phyloP scores from a whole-genome alignment of 2,329 filamentous ascomycete genomes.

The Colletotrichum cereale region DNA sequence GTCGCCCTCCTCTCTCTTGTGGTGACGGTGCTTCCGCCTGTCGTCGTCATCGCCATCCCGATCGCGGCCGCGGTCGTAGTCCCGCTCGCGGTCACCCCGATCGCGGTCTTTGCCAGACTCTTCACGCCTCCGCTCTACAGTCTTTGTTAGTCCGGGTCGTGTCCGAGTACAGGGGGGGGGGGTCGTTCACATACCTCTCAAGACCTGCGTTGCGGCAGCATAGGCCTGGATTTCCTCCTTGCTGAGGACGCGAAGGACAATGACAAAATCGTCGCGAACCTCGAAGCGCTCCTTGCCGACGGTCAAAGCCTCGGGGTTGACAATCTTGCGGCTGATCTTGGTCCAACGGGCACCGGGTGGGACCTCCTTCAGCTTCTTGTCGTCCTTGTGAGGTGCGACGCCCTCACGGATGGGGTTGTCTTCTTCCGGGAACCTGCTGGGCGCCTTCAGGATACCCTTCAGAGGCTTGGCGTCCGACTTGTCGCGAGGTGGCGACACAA shows the following conservation, averaged over 20 bases:
- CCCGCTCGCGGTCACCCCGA: slow-evolving; percentile 49
- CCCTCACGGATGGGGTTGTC: slow-evolving; percentile 86
- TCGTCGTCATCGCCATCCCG: slow-evolving; percentile 47
- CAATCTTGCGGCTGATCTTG: slow-evolving; percentile 87
- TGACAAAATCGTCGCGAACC: slow-evolving; percentile 92
- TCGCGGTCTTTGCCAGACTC: slow-evolving; percentile 47
- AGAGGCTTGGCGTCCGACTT: slow-evolving; percentile 76
- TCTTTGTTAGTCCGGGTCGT: background rate
- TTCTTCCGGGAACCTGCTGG: slow-evolving; percentile 90
- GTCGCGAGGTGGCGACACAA: slow-evolving; percentile 77
- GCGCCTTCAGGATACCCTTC: slow-evolving; percentile 88
- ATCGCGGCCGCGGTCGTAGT: slow-evolving; percentile 44
- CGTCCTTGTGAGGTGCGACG: slow-evolving; percentile 93
- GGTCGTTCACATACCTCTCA: slow-evolving; percentile 74
- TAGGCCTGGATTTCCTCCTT: slow-evolving; percentile 93
- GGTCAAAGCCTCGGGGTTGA: slow-evolving; percentile 89
- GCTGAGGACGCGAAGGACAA: slow-evolving; percentile 87
- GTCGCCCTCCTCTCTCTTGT: slow-evolving; percentile 52
- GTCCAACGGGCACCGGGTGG: slow-evolving; percentile 89
- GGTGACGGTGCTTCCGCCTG: slow-evolving; percentile 41
- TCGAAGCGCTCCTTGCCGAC: slow-evolving; percentile 92
- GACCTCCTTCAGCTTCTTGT: slow-evolving; percentile 77
- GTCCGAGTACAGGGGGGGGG: no score
- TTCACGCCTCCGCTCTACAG: slow-evolving; percentile 50
- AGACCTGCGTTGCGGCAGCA: slow-evolving; percentile 82